Percentiles rank a stretch among this genome's conserved stretches.
phyloP scores from a whole-genome alignment of 2,329 filamentous ascomycete genomes.

The Helminthosporium solani region DNA sequence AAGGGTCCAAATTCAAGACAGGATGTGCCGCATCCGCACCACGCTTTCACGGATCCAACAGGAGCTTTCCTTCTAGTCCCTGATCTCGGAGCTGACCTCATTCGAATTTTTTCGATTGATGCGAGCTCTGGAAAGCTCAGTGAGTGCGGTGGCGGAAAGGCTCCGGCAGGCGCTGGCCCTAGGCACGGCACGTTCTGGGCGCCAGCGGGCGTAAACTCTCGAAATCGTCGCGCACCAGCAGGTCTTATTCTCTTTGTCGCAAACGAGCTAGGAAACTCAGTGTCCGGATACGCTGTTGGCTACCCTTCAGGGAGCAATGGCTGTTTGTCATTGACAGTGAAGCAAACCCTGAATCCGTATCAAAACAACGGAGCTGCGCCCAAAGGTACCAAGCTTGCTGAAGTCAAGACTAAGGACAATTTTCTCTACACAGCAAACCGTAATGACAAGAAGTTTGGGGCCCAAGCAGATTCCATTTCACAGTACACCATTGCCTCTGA shows the following conservation, averaged over 20 bases:
- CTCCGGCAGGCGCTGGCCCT: constrained; percentile 53
- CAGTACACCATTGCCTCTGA: constrained; percentile 34
- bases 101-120: constrained; percentile 57
- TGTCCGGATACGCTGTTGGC: constrained; percentile 32
- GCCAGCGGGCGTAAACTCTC: constrained; percentile 12
- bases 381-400: constrained; percentile 33
- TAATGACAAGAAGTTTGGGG: constrained; percentile 40
- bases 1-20: constrained; percentile 53
- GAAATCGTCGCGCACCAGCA: constrained; percentile 19
- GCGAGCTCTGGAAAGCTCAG: constrained; percentile 48
- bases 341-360: constrained; percentile 37
- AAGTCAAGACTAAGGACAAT: constrained; percentile 35
- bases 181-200: constrained; percentile 57
- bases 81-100: constrained; percentile 57
- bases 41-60: constrained; percentile 52
- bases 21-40: constrained; percentile 58
- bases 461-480: constrained; percentile 36
- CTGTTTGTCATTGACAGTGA: constrained; percentile 33
- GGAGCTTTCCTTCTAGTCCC: constrained; percentile 53
- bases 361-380: constrained; percentile 30
- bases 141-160: constrained; percentile 47
- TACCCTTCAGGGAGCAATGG: constrained; percentile 27
- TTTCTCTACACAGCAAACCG: constrained; percentile 39
- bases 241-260: constrained; percentile 29
- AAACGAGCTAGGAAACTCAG: constrained; percentile 37